Evolutionary conservation across 202 grass and related monocot species (phyloP).

Genomic region (Zizania palustris): DNA sequence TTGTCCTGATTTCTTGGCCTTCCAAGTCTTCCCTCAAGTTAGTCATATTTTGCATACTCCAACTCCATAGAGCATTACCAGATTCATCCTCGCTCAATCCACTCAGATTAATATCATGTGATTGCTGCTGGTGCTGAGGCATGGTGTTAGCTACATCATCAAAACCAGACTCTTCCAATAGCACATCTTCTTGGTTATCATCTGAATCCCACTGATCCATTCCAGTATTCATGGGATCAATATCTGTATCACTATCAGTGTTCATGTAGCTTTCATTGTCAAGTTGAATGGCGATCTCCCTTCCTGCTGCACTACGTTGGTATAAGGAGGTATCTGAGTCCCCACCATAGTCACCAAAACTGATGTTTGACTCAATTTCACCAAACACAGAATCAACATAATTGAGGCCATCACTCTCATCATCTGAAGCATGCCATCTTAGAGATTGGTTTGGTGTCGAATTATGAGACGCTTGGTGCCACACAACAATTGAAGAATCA

Average conservation of each 20-base stretch:
- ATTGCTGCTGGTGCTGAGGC: conserved; percentile 45
- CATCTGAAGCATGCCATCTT: conserved; percentile 68
- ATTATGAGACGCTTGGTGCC: conserved; percentile 33
- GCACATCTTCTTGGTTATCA: conserved; percentile 61
- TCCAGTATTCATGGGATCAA: conserved; percentile 87
- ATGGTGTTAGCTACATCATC: conserved; percentile 49
- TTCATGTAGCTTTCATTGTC: conserved; percentile 59
- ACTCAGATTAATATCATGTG: conserved; percentile 40
- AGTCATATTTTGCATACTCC: conserved; percentile 36
- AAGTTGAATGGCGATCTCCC: conserved; percentile 58
- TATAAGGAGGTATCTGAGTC: conserved; percentile 86
- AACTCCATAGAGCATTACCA: conserved; percentile 46
- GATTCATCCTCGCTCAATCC: conserved; percentile 30
- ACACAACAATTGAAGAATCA: conserved; percentile 27
- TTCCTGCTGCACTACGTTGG: conserved; percentile 43
- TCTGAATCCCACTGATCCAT: conserved; percentile 76
- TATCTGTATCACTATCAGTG: conserved; percentile 71
- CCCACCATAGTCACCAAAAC: conserved; percentile 64
- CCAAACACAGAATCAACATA: conserved; percentile 66
- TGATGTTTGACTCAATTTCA: conserved; percentile 74
- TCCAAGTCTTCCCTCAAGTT: conserved; percentile 39
- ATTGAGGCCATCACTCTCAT: conserved; percentile 69
- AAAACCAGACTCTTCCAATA: conserved; percentile 65
- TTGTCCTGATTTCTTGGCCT: conserved; percentile 39
- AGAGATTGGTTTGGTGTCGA: conserved; percentile 56